Evolutionary conservation across 441 rosid species (phyloP).

Genomic region (Erodium chrysanthum): DNA sequence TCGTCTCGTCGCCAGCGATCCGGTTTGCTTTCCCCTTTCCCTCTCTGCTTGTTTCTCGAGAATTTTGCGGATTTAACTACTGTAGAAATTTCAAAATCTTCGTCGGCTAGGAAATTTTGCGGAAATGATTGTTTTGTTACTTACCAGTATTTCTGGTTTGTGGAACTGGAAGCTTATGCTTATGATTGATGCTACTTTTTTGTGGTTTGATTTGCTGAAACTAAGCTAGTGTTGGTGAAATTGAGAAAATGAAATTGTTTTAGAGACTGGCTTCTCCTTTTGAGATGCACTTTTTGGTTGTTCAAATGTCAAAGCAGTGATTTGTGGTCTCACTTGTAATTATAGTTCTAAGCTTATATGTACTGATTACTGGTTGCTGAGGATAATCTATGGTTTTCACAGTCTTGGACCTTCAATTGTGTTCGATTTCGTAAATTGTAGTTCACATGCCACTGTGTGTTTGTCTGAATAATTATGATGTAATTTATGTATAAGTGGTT

Average conservation of each 20-base stretch:
- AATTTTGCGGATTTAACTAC: not conserved
- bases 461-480: not conserved
- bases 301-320: not conserved
- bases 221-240: not conserved
- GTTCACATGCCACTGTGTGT: not conserved
- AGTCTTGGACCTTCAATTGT: not conserved
- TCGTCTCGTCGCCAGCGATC: constrained; percentile 85
- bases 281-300: not conserved
- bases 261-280: not conserved
- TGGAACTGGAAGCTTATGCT: not conserved
- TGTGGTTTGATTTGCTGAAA: not conserved
- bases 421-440: not conserved
- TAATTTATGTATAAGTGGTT: not conserved
- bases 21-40: constrained; percentile 30
- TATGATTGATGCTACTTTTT: not conserved
- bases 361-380: not conserved
- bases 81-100: not conserved
- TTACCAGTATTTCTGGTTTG: not conserved
- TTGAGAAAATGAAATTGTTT: not conserved
- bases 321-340: not conserved
- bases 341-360: not conserved
- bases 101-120: not conserved
- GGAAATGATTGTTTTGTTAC: not conserved
- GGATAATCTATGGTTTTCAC: not conserved
- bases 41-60: constrained; percentile 10